These are phyloP conservation scores for Urochloa ruziziensis DNA, from an alignment of 176 grass and related monocot genomes.

Conservation along the genomic window DNA sequence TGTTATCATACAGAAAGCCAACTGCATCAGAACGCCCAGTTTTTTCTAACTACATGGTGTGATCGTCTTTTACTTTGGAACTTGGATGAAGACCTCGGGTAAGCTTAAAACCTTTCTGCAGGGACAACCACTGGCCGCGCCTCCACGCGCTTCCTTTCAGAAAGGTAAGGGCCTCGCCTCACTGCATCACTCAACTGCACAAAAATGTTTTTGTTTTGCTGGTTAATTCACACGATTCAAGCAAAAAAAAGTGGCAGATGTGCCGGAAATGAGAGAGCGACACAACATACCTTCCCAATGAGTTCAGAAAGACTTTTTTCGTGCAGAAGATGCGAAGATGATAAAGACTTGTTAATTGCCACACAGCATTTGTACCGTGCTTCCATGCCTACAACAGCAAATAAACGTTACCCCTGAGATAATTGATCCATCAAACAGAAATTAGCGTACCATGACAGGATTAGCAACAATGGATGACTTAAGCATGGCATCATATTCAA, in stretches of 20 bases:
- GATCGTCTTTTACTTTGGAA: background rate
- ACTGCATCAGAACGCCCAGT: background rate
- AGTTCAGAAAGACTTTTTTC: slow-evolving; percentile 54
- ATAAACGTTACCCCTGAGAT: slow-evolving; percentile 3
- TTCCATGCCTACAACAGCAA: slow-evolving; percentile 70
- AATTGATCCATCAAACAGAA: background rate
- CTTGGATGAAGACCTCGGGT: background rate
- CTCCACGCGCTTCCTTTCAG: slow-evolving; percentile 52
- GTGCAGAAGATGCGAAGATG: slow-evolving; percentile 60
- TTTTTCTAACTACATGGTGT: background rate
- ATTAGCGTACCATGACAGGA: background rate
- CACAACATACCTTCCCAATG: slow-evolving; percentile 75
- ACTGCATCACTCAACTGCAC: slow-evolving; percentile 85
- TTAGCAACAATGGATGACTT: slow-evolving; percentile 9
- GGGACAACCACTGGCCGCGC: slow-evolving; percentile 53
- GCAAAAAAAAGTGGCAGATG: background rate
- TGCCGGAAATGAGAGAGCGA: background rate
- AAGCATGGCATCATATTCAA: background rate
- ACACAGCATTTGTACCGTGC: slow-evolving; percentile 60
- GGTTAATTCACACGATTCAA: background rate
- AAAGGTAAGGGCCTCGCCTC: slow-evolving; percentile 68
- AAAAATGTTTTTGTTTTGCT: background rate
- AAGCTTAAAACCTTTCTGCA: slow-evolving; percentile 67
- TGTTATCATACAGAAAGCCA: background rate
- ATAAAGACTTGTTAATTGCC: slow-evolving; percentile 71